These are phyloP conservation scores for Penicillium atrosanguineum DNA, from an alignment of 495 filamentous ascomycete genomes.

Conservation along the genomic window DNA sequence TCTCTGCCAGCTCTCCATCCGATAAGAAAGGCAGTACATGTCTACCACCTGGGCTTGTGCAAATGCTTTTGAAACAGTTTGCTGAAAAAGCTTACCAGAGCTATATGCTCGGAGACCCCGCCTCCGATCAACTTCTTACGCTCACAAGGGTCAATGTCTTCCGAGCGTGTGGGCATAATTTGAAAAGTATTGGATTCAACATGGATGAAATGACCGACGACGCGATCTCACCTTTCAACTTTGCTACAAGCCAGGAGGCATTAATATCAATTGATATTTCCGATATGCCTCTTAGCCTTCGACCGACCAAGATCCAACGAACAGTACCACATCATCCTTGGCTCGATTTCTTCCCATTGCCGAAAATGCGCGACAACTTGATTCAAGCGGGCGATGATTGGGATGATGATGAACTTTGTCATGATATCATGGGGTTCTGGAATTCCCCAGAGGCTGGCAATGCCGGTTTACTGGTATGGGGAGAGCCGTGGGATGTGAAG, in stretches of 20 bases:
- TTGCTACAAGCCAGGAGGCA: neutral
- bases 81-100: conserved; percentile 28
- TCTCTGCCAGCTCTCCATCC: neutral
- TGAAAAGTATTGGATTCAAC: conserved; percentile 14
- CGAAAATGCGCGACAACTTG: conserved; percentile 50
- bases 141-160: conserved; percentile 44
- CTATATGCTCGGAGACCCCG: conserved; percentile 30
- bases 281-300: conserved; percentile 38
- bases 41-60: neutral
- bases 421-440: conserved; percentile 48
- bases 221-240: conserved; percentile 33
- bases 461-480: conserved; percentile 49
- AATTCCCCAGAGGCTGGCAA: conserved; percentile 28
- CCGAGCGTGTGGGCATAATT: conserved; percentile 30
- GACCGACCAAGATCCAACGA: conserved; percentile 46
- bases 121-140: conserved; percentile 40
- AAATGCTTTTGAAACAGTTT: conserved; percentile 20
- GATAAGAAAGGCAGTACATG: neutral
- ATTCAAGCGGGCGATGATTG: conserved; percentile 38
- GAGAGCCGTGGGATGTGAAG: conserved; percentile 44
- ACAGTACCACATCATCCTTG: conserved; percentile 47
- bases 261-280: conserved; percentile 2
- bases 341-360: conserved; percentile 53
- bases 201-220: conserved; percentile 32
- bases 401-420: conserved; percentile 46